These are phyloP conservation scores for Melaleuca alternifolia DNA, from an alignment of 345 rosid species.

Conservation along the genomic window DNA sequence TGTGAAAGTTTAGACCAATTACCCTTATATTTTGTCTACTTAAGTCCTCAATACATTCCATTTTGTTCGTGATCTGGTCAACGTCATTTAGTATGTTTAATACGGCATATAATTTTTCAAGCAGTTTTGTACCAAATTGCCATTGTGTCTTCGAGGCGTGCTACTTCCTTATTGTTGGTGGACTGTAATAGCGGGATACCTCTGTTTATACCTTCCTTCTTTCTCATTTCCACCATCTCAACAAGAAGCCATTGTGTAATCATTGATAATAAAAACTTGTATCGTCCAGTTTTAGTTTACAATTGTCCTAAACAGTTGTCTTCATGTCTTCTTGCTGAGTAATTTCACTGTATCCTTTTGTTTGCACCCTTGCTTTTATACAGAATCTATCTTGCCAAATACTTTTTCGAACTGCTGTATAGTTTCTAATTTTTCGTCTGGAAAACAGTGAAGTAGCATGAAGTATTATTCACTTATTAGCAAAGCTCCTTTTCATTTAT, in stretches of 20 bases:
- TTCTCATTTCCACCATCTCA: background rate
- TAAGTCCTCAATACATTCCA: background rate
- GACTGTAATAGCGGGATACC: background rate
- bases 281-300: background rate
- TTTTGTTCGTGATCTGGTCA: background rate
- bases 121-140: background rate
- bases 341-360: background rate
- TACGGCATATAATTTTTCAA: background rate
- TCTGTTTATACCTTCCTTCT: background rate
- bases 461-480: background rate
- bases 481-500: background rate
- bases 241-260: background rate
- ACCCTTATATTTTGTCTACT: background rate
- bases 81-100: background rate
- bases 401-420: background rate
- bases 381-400: background rate
- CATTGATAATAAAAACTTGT: background rate
- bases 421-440: background rate
- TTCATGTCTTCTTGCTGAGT: background rate
- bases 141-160: background rate
- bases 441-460: background rate
- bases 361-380: background rate
- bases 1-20: background rate
- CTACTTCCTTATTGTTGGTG: background rate
- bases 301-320: background rate